Evolutionary conservation across 2,329 filamentous ascomycete species (phyloP), one percentile per base, ranked within the genome.

Genomic region (Sarocladium oryzae): DNA sequence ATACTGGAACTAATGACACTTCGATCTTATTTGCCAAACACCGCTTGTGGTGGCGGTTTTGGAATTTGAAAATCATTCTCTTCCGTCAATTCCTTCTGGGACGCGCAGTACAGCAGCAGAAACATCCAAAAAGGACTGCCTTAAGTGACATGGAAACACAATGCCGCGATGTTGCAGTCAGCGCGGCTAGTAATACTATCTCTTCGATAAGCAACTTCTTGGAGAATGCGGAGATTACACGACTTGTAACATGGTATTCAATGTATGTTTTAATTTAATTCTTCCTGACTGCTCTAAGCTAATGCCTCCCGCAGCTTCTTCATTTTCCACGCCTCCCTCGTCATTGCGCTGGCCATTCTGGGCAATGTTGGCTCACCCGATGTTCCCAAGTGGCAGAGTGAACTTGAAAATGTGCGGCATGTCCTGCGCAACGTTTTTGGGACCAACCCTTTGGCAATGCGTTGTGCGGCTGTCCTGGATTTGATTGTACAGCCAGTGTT

Each of bases 201-300:
- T 46, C 50, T 1, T 63, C 63, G 2, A 63, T 63, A 33, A 51
- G 58, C 35, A 50, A 54, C 16, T 64, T 60, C 38, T 54, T 60
- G 2, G 53, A 55, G 9, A 52, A 56, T 6, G 56, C 51, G 2
- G 38, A 41, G 3, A 55, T 56, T 11, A 60, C 56, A 2, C 55
- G 60, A 33, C 56, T 65, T 8, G 60, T 60, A n/a, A 58, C 60
- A 8, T 66, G 63, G 63, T 66, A 66, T 50, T 60, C 62, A 2
- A 59, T 62, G 60, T 64, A 55, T 54, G 61, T 53, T 30, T 24
- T 20, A 11, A n/a, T 23, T 15, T 15, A 7, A 11, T 8, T 21
- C 16, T n/a, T 9, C 4, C 5, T 21, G 40, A 48, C 37, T 30
- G 20, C 37, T 13, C 8, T 13, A 15, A 35, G 40, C 40, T 43